Conservation (phyloP, 306 rosid genomes). For the Lithocarpus polystachyus region DNA sequence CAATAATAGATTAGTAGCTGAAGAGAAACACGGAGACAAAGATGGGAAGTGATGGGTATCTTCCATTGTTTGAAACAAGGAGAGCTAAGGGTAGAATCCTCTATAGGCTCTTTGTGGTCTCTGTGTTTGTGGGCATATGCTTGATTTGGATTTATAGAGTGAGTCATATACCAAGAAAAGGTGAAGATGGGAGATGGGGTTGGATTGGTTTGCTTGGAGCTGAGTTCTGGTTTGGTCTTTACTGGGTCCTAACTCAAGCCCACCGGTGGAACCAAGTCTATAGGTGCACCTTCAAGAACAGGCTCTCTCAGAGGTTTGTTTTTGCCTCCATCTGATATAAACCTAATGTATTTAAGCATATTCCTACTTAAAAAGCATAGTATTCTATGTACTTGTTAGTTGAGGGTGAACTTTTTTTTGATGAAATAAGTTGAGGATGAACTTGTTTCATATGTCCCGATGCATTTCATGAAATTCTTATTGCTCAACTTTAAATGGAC, state of each 20-base stretch:
- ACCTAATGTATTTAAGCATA: background rate
- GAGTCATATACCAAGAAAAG: conserved; percentile 29
- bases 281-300: conserved; percentile 50
- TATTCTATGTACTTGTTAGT: too few species aligned
- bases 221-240: conserved; percentile 80
- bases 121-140: conserved; percentile 53
- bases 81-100: conserved; percentile 37
- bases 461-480: too few species aligned
- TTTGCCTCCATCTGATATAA: background rate
- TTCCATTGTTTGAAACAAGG: conserved; percentile 57
- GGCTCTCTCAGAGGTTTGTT: conserved; percentile 59
- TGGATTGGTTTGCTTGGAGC: conserved; percentile 64
- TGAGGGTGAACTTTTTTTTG: too few species aligned
- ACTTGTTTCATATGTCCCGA: too few species aligned
- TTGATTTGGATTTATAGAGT: conserved; percentile 64
- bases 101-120: conserved; percentile 43
- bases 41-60: conserved; percentile 17
- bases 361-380: too few species aligned
- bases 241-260: conserved; percentile 75
- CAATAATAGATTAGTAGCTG: background rate
- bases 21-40: conserved; percentile 7
- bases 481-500: too few species aligned
- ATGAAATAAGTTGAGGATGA: too few species aligned
- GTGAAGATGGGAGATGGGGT: conserved; percentile 37
- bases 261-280: conserved; percentile 54